Evolutionary conservation across 1,139 yeast species (phyloP).

Genomic region (Pichia cactophila): DNA sequence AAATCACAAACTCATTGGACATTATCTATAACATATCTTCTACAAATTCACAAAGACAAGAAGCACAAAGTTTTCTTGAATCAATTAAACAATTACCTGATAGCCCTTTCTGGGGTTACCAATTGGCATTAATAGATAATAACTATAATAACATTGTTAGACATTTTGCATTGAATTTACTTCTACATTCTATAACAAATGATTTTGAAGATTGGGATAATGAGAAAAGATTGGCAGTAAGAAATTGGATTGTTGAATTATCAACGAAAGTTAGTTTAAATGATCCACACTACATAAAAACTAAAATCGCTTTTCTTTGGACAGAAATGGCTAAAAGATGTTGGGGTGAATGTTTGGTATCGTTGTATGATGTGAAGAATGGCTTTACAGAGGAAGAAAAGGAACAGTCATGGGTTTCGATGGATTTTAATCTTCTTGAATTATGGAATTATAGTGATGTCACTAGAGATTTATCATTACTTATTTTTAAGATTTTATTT

Average conservation of each 20-base stretch:
- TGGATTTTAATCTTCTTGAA: constrained; percentile 71
- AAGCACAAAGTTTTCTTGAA: constrained; percentile 70
- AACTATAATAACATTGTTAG: constrained; percentile 63
- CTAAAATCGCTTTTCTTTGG: constrained; percentile 86
- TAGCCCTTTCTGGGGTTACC: constrained; percentile 91
- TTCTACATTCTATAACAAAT: constrained; percentile 60
- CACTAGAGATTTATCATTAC: constrained; percentile 67
- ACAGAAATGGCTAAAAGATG: constrained; percentile 85
- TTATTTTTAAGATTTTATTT: constrained; percentile 76
- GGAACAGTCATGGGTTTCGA: constrained; percentile 75
- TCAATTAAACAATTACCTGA: constrained; percentile 68
- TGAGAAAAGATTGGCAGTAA: constrained; percentile 60
- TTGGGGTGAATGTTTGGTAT: constrained; percentile 60
- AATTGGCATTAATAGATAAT: constrained; percentile 61
- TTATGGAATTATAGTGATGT: constrained; percentile 64
- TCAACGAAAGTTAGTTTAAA: constrained; percentile 47
- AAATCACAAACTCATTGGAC: constrained; percentile 69
- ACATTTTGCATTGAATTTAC: constrained; percentile 79
- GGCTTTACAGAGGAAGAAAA: constrained; percentile 35
- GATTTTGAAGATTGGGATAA: constrained; percentile 50
- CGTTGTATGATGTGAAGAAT: neutral
- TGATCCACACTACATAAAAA: constrained; percentile 87
- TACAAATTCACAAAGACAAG: constrained; percentile 53
- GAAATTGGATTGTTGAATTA: constrained; percentile 80
- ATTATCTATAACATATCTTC: constrained; percentile 71